Evolutionary conservation across 2,329 filamentous ascomycete genomes (phyloP).

Genomic region (Fusarium humuli): DNA sequence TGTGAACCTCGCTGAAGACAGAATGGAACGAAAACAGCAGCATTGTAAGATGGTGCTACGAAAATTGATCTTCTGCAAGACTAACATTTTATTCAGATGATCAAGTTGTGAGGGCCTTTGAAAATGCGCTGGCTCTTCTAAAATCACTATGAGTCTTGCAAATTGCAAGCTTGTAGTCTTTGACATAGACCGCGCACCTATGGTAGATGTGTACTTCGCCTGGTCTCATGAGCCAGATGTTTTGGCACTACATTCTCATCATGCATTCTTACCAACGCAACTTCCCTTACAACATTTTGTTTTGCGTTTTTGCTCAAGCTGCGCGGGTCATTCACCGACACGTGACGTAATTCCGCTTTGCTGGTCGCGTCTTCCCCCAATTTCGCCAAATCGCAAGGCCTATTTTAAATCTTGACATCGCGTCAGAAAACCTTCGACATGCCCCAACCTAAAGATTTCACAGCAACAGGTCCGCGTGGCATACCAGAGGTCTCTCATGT

Average conservation of each 20-base stretch:
- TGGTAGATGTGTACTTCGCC: neutral
- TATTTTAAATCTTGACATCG: constrained; percentile 10
- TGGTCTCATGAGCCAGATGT: neutral
- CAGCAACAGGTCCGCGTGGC: constrained; percentile 18
- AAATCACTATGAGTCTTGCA: constrained; percentile 49
- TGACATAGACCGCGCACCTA: neutral
- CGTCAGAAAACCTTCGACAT: constrained; percentile 35
- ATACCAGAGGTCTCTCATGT: constrained; percentile 47
- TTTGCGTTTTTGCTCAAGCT: neutral
- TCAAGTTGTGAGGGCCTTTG: constrained; percentile 72
- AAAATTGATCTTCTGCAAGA: neutral
- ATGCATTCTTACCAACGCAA: neutral
- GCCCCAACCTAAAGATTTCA: constrained; percentile 34
- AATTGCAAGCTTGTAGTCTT: neutral
- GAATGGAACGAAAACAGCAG: constrained; percentile 77
- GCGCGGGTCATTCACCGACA: constrained; percentile 23
- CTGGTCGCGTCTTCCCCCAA: constrained; percentile 31
- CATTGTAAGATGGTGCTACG: constrained; percentile 72
- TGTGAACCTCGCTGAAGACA: constrained; percentile 79
- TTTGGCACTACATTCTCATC: neutral
- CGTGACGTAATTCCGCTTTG: constrained; percentile 38
- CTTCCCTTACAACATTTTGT: neutral
- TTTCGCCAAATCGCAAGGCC: constrained; percentile 20
- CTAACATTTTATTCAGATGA: constrained; percentile 50
- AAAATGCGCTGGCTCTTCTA: constrained; percentile 69